Evolutionary conservation across 345 rosid genomes (phyloP), one percentile per base, ranked within the genome.

Genomic region (Arabidopsis arenosa): DNA sequence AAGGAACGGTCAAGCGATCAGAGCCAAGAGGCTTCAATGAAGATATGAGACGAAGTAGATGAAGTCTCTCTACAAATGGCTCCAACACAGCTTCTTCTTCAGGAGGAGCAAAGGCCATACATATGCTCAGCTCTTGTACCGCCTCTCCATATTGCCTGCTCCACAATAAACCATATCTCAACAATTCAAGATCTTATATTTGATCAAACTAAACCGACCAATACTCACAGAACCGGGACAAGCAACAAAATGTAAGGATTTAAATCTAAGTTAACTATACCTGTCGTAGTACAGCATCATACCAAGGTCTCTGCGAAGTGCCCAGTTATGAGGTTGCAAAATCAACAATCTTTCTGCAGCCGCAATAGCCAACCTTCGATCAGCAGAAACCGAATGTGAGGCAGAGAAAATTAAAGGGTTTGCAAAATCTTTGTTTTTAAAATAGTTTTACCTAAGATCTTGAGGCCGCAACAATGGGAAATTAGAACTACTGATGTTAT

Each of bases 91-190:
- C 78, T 30, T 82, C 86, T 76, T 93, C 98, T 74, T 90, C 98
- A 64, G 86, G 88, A 0, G 87, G 86, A 0, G 91, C 92, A 82
- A 89, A 90, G 1, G 96, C 98, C 88, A 93, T 86, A 79, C 92
- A 90, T 57, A 93, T 93, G 88, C 98, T 93, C 40, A 93, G 89
- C 85, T 90, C 98, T 82, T 85, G 95, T 69, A 90, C 88, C 4
- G 98, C 98, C 87, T 86, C 82, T 36, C 88, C 90, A 15, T 83
- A 89, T 54, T 89, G 86, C 84, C 98, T 90, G 84, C 0, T 53
- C 67, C 32, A 37, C 40, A 37, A 58, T 48, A 23, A 62, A 52
- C 75, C 66, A 45, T 21, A 35, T 15, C 35, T 57, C 73, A 75
- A 21, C 35, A 30, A 36, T 60, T 12, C 67, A 12, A 30, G 4